Evolutionary conservation across 768 basidiomycete genomes (phyloP).

Genomic region (Mycena vitilis): DNA sequence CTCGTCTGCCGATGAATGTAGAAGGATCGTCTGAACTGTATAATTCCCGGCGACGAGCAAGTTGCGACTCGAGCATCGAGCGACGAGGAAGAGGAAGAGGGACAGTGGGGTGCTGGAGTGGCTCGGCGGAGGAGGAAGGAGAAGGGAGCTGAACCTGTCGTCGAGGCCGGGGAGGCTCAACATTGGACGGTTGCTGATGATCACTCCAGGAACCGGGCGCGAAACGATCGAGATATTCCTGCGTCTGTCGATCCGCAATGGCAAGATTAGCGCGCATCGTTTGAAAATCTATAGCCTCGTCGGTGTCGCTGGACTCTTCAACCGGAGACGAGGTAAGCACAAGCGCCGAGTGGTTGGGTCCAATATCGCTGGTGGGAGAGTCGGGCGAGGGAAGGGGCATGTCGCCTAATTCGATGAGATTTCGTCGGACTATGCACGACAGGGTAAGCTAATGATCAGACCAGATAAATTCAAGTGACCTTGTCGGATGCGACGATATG

Average conservation of each 20-base stretch:
- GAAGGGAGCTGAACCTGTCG: constrained; percentile 36
- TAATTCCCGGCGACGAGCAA: constrained; percentile 40
- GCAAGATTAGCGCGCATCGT: constrained; percentile 29
- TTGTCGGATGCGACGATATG: constrained; percentile 65
- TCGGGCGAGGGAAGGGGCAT: constrained; percentile 39
- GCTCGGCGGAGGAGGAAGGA: constrained; percentile 35
- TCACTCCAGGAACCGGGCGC: constrained; percentile 31
- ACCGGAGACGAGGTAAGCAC: constrained; percentile 31
- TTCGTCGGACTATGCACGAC: constrained; percentile 53
- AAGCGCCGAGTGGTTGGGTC: constrained; percentile 48
- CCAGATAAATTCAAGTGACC: constrained; percentile 5
- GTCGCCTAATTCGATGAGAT: constrained; percentile 57
- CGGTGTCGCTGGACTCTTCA: constrained; percentile 32
- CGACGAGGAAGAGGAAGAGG: constrained; percentile 41
- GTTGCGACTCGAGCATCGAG: constrained; percentile 41
- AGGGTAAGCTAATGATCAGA: background rate
- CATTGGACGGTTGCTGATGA: constrained; percentile 25
- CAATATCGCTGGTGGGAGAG: constrained; percentile 42
- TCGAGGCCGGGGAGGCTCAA: constrained; percentile 30
- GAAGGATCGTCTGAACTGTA: constrained; percentile 47
- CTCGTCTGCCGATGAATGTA: constrained; percentile 53
- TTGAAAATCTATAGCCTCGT: constrained; percentile 31
- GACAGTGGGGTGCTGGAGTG: constrained; percentile 28
- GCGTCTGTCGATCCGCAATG: constrained; percentile 30
- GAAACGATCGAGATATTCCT: constrained; percentile 31